These are phyloP conservation scores for Metschnikowia amazonensis DNA, from an alignment of 805 yeast species.

Conservation along the genomic window DNA sequence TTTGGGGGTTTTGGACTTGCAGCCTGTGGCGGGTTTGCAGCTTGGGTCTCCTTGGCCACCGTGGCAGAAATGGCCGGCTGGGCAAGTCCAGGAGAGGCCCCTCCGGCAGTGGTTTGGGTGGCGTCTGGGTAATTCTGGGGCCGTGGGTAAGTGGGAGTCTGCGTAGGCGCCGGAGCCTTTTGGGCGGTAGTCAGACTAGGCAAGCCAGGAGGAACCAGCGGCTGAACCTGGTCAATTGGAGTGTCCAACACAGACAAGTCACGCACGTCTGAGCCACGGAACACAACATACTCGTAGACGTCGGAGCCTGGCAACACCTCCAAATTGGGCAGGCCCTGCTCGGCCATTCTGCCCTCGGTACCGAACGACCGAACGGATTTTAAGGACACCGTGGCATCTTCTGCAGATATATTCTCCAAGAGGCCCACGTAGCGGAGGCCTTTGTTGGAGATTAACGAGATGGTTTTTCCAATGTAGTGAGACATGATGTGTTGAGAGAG, in stretches of 20 bases:
- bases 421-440: conserved; percentile 86
- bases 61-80: background rate
- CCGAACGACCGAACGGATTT: conserved; percentile 79
- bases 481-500: conserved; percentile 54
- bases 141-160: background rate
- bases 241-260: conserved; percentile 80
- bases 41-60: background rate
- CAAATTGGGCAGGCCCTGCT: conserved; percentile 52
- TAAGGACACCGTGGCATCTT: conserved; percentile 84
- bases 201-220: conserved; percentile 25
- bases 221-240: conserved; percentile 59
- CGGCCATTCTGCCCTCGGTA: conserved; percentile 79
- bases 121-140: background rate
- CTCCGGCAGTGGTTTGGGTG: background rate
- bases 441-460: conserved; percentile 72
- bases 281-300: conserved; percentile 71
- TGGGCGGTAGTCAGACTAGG: conserved; percentile 8
- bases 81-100: background rate
- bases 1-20: too few relatives aligned
- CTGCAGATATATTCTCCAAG: conserved; percentile 84
- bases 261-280: conserved; percentile 89
- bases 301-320: conserved; percentile 72
- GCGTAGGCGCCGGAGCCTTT: conserved; percentile 27
- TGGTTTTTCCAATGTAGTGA: conserved; percentile 86
- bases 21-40: background rate